Evolutionary conservation across 148 eudicot species (phyloP).

Genomic region (Spergularia marina): DNA sequence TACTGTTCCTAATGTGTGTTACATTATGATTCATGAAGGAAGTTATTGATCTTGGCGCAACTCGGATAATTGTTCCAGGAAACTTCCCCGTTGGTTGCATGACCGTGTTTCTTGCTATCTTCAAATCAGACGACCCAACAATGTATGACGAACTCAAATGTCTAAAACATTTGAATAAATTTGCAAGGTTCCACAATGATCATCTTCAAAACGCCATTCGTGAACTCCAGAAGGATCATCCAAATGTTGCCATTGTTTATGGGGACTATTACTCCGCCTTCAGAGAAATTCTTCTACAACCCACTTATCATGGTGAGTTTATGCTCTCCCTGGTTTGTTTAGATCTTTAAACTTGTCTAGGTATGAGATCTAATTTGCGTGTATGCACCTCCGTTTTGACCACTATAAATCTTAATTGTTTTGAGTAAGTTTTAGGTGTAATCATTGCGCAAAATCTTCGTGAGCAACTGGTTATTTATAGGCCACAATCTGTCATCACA

Average conservation of each 20-base stretch:
- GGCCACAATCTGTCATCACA: no score
- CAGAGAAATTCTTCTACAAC: conserved; percentile 14
- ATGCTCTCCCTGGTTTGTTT: no score
- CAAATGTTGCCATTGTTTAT: conserved; percentile 17
- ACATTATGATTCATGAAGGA: background rate
- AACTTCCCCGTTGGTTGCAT: conserved; percentile 29
- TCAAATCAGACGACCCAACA: conserved; percentile 15
- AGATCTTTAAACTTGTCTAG: no score
- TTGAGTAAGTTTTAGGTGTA: no score
- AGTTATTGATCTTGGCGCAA: conserved; percentile 24
- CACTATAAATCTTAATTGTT: no score
- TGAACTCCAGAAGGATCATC: conserved; percentile 14
- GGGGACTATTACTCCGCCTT: conserved; percentile 24
- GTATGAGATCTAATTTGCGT: no score
- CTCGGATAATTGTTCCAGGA: conserved; percentile 16
- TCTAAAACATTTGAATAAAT: conserved; percentile 14
- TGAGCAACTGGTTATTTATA: no score
- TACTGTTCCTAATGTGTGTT: no score
- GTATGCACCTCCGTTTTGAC: no score
- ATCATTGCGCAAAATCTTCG: no score
- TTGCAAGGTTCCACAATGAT: conserved; percentile 14
- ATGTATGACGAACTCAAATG: conserved; percentile 25
- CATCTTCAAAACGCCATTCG: conserved; percentile 14
- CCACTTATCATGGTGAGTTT: conserved; percentile 18
- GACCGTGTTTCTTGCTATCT: conserved; percentile 8